A percentile compares a stretch with the other conserved stretches of the same genome.
Evolutionary conservation across 1,284 basidiomycete genomes (phyloP).

Genomic region (Cryptococcus amylolentus): DNA sequence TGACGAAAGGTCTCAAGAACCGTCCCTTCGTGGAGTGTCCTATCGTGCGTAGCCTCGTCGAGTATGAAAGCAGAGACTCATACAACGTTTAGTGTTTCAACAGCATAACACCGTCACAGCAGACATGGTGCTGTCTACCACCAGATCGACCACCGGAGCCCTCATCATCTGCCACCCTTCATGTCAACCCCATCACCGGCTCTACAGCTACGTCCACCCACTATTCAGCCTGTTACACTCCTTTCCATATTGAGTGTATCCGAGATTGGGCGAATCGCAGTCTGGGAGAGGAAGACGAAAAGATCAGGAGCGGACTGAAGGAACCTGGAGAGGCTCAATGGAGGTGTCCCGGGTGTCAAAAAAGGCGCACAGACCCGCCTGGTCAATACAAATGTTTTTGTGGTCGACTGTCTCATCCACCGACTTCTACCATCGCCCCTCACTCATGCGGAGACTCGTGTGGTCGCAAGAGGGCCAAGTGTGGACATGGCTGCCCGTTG

Average conservation of each 20-base stretch:
- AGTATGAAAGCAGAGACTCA: neutral
- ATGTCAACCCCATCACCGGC: constrained; percentile 51
- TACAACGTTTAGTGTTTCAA: constrained; percentile 41
- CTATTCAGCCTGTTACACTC: constrained; percentile 47
- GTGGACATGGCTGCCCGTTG: constrained; percentile 68
- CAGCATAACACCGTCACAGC: constrained; percentile 42
- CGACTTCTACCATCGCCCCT: constrained; percentile 66
- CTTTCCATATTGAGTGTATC: constrained; percentile 53
- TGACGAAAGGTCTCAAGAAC: constrained; percentile 40
- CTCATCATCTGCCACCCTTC: constrained; percentile 13
- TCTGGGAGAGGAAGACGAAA: constrained; percentile 58
- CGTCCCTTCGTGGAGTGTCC: constrained; percentile 48
- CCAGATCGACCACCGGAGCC: constrained; percentile 19
- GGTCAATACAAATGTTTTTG: constrained; percentile 83
- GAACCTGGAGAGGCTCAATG: constrained; percentile 62
- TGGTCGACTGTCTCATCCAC: constrained; percentile 66
- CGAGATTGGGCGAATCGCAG: constrained; percentile 75
- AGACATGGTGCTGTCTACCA: constrained; percentile 49
- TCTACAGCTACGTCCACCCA: constrained; percentile 59
- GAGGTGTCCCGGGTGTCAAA: constrained; percentile 85
- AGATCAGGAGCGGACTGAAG: constrained; percentile 41
- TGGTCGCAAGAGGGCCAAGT: constrained; percentile 59
- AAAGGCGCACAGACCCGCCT: constrained; percentile 63
- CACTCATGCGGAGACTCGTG: constrained; percentile 80
- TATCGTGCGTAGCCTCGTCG: constrained; percentile 32